Conservation (phyloP, 2,329 filamentous ascomycete species). For the Corynespora cassiicola region DNA sequence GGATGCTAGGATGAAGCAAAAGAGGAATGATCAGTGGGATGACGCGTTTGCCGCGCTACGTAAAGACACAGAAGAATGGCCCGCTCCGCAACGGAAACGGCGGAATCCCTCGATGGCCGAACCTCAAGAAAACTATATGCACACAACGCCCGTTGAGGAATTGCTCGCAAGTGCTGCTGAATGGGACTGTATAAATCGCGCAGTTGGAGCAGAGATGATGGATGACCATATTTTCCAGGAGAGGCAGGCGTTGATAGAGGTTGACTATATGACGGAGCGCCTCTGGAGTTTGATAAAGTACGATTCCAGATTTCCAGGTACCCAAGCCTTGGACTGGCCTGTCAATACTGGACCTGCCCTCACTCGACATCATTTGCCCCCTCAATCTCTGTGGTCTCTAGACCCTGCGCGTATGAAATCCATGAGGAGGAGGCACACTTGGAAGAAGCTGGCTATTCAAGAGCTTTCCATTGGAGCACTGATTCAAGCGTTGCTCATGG, state of each 20-base stretch:
- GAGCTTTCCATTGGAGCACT: slow-evolving; percentile 50
- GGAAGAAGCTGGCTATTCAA: slow-evolving; percentile 52
- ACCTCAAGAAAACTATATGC: no score
- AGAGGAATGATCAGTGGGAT: slow-evolving; percentile 67
- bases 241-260: slow-evolving; percentile 18
- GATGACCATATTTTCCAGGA: slow-evolving; percentile 23
- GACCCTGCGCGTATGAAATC: slow-evolving; percentile 37
- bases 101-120: no score
- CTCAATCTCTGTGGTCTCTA: slow-evolving; percentile 54
- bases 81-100: no score
- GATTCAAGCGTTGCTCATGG: slow-evolving; percentile 42
- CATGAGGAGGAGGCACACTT: slow-evolving; percentile 38
- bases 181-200: slow-evolving; percentile 24
- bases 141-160: slow-evolving; percentile 19
- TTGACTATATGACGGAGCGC: slow-evolving; percentile 18
- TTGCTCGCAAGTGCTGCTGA: slow-evolving; percentile 23
- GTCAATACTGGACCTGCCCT: slow-evolving; percentile 47
- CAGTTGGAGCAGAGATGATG: slow-evolving; percentile 32
- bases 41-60: slow-evolving; percentile 63
- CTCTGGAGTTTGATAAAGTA: slow-evolving; percentile 35
- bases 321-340: slow-evolving; percentile 40
- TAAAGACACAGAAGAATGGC: no score
- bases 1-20: slow-evolving; percentile 67
- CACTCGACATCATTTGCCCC: slow-evolving; percentile 43
- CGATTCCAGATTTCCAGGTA: slow-evolving; percentile 35